Conservation (phyloP, 192 early-diverging fungal genomes). For the Backusella psychrophila region DNA sequence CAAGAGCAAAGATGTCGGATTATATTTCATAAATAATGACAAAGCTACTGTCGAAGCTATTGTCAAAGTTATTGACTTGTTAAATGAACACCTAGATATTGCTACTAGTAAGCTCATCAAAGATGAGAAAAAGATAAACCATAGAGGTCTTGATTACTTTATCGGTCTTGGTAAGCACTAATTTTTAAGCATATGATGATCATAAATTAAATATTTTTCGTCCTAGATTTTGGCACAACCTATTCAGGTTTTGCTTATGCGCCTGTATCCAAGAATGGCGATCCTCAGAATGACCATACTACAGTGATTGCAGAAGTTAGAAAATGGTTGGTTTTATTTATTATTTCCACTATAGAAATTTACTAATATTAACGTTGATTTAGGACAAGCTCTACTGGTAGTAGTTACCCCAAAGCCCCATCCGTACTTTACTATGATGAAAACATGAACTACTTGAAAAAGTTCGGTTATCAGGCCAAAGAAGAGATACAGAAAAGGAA, state of each 20-base stretch:
- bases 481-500: rapidly evolving
- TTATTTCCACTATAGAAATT: neutral
- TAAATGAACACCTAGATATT: neutral
- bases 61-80: neutral
- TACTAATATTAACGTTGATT: neutral
- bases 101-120: neutral
- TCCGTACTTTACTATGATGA: slow-evolving; percentile 46
- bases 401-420: slow-evolving; percentile 39
- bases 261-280: slow-evolving; percentile 37
- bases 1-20: neutral
- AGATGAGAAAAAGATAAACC: neutral
- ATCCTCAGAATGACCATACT: slow-evolving; percentile 7
- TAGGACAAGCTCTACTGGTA: slow-evolving; percentile 24
- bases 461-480: slow-evolving; percentile 38
- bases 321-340: neutral
- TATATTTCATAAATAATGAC: too few relatives aligned
- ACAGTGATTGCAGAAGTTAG: slow-evolving; percentile 21
- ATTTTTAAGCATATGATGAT: neutral
- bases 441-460: slow-evolving; percentile 36
- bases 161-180: neutral
- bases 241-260: slow-evolving; percentile 51
- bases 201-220: neutral
- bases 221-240: slow-evolving; percentile 36
- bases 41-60: neutral
- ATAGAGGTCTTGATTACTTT: neutral